Base-by-base conservation (phyloP, 164 flowering plant species). In the Platanus orientalis region DNA sequence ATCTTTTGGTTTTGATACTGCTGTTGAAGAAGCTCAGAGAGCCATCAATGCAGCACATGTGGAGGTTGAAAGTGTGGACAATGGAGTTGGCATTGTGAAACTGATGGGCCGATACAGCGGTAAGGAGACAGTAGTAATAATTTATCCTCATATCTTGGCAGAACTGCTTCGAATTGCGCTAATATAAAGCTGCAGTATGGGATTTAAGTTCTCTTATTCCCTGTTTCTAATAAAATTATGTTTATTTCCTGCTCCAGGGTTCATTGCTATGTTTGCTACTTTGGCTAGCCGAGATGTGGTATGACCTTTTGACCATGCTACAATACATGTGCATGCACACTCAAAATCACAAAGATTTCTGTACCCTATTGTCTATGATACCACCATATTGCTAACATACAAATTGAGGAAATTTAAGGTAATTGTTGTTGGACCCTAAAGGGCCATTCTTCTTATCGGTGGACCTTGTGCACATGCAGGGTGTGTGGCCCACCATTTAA, bases 1-100 rank as follows among this genome's bases (percentile, higher is more conserved):
- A 64, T 91, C 97, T 54, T 91, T 91, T 79, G 96, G 97, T 52
- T 91, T 91, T 78, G 97, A 90, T 68, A 79, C 97, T 80, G 94
- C 97, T 55, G 97, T 90, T 49, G 97, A 90, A 71, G 97, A 90
- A 66, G 97, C 97, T 66, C 94, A 90, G 54, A 81, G 97, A 65
- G 97, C 94, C 65, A 90, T 90, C 54, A 86, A 90, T 81, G 94
- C 97, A 14, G 97, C 90, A n/a, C 97, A 90, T 79, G 94, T 90
- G 58, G 97, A 91, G 72, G 81, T 89, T 73, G 79, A 61, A 65
- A 91, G 97, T 79, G 58, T 72, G 2, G 97, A 91, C 75, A 87
- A 91, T 77, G 92, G 97, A 21, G 69, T 91, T 61, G 97, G 97
- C 21, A 70, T 91, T 29, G 97, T 88, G 65, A 91, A 88, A 77